Percentiles rank a stretch among this genome's conserved stretches.
These are phyloP conservation scores for Pisolithus albus DNA, from an alignment of 768 basidiomycete species.

Conservation along the genomic window DNA sequence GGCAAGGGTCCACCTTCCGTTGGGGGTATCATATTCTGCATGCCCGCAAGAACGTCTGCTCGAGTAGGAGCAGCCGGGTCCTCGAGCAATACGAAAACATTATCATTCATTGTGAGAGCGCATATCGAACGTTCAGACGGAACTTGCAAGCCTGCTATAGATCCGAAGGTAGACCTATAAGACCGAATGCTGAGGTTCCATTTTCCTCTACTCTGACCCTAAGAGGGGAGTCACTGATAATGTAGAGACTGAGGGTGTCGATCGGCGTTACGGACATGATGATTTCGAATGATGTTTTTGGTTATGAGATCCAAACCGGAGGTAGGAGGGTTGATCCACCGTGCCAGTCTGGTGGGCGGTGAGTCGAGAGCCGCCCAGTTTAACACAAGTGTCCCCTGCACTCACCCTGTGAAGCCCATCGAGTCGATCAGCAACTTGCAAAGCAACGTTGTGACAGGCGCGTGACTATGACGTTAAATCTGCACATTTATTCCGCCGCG, in stretches of 20 bases:
- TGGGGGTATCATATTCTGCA: slow-evolving; percentile 36
- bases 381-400: neutral
- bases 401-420: slow-evolving; percentile 64
- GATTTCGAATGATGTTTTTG: slow-evolving; percentile 64
- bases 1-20: slow-evolving; percentile 8
- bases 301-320: slow-evolving; percentile 61
- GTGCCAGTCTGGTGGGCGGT: slow-evolving; percentile 48
- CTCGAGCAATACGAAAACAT: slow-evolving; percentile 73
- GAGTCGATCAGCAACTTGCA: slow-evolving; percentile 6
- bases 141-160: slow-evolving; percentile 43
- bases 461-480: no score
- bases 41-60: slow-evolving; percentile 41
- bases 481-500: no score
- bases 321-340: slow-evolving; percentile 79
- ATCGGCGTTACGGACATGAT: slow-evolving; percentile 43
- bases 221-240: slow-evolving; percentile 13
- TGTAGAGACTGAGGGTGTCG: slow-evolving; percentile 4
- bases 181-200: slow-evolving; percentile 70
- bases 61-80: slow-evolving; percentile 67
- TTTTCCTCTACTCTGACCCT: slow-evolving; percentile 57
- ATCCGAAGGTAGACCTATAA: slow-evolving; percentile 66
- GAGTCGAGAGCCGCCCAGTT: neutral
- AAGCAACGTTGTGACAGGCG: slow-evolving; percentile 7
- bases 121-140: slow-evolving; percentile 65
- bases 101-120: slow-evolving; percentile 71